Evolutionary conservation across 2,329 filamentous ascomycete genomes (phyloP).

Genomic region (Neonectria ditissima): DNA sequence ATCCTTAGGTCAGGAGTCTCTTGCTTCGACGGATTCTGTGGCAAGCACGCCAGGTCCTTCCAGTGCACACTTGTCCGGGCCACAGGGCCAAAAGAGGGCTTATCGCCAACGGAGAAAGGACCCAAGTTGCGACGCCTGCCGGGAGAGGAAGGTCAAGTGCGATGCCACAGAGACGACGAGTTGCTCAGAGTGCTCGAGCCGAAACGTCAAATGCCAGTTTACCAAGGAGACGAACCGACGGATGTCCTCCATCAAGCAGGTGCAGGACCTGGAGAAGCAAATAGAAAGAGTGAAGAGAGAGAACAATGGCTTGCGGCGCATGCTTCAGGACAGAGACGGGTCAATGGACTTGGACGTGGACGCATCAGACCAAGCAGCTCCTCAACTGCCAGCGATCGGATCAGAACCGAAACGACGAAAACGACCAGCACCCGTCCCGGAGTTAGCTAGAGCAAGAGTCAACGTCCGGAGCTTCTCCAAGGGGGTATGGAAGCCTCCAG

Average conservation of each 20-base stretch:
- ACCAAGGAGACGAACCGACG: slow-evolving; percentile 98
- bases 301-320: slow-evolving; percentile 78
- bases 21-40: slow-evolving; percentile 69
- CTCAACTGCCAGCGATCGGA: slow-evolving; percentile 74
- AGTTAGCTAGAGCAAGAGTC: slow-evolving; percentile 77
- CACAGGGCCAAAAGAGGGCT: slow-evolving; percentile 86
- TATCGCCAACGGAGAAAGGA: slow-evolving; percentile 97
- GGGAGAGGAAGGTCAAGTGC: slow-evolving; percentile 88
- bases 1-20: slow-evolving; percentile 68
- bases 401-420: slow-evolving; percentile 74
- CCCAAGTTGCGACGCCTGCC: slow-evolving; percentile 95
- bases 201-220: slow-evolving; percentile 97
- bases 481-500: slow-evolving; percentile 84
- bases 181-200: slow-evolving; percentile 96
- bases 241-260: slow-evolving; percentile 99
- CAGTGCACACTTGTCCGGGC: slow-evolving; percentile 53
- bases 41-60: slow-evolving; percentile 63
- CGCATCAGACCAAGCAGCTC: slow-evolving; percentile 60
- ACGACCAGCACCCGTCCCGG: slow-evolving; percentile 70
- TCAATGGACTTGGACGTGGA: slow-evolving; percentile 64
- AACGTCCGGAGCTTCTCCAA: slow-evolving; percentile 80
- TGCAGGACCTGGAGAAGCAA: slow-evolving; percentile 96
- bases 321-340: slow-evolving; percentile 65
- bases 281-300: slow-evolving; percentile 83
- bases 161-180: slow-evolving; percentile 96